Evolutionary conservation across 2,329 filamentous ascomycete genomes (phyloP).

Genomic region (Nakataea oryzae): DNA sequence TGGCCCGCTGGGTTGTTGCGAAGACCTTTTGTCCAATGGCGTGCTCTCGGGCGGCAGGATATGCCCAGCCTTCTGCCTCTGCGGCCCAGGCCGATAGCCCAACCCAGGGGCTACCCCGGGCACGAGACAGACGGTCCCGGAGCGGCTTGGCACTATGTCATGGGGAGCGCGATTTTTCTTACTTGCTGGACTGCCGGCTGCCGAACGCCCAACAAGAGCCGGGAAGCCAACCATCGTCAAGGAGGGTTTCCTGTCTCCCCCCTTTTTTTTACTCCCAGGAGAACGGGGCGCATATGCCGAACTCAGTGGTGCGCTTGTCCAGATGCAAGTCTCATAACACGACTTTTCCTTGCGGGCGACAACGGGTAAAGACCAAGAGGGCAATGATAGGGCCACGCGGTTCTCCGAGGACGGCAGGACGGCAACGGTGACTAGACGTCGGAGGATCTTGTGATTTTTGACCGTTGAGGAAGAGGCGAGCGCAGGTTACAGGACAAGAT

Average conservation of each 20-base stretch:
- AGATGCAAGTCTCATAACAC: no score
- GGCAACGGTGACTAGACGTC: neutral
- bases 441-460: neutral
- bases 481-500: no score
- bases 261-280: neutral
- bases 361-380: neutral
- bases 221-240: neutral
- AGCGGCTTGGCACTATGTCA: neutral
- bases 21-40: neutral
- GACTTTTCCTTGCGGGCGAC: neutral
- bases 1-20: neutral
- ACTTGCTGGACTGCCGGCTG: neutral
- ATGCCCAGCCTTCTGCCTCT: neutral
- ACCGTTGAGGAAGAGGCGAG: no score
- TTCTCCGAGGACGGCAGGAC: neutral
- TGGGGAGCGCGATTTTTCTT: neutral
- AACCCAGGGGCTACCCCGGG: neutral
- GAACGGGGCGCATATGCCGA: neutral
- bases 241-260: neutral
- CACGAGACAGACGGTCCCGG: neutral
- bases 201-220: neutral
- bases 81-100: no score
- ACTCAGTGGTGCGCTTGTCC: neutral
- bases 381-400: neutral
- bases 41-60: neutral